phyloP scores from a whole-genome alignment of 192 early-diverging fungal genomes.

The Linderina pennispora region DNA sequence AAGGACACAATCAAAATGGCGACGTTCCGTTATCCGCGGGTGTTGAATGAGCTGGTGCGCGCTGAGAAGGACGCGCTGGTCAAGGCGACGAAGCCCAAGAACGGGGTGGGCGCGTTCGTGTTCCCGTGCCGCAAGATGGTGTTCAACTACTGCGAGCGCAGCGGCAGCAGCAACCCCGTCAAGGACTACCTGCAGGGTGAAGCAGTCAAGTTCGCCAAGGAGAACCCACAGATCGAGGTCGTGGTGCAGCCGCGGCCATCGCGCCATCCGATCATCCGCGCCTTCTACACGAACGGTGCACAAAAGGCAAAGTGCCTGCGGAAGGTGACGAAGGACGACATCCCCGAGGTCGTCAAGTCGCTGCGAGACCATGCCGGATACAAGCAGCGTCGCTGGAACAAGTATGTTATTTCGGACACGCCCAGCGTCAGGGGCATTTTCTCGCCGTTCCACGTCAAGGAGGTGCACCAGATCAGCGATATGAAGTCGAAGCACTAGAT shows the following conservation, averaged over 20 bases:
- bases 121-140: constrained; percentile 72
- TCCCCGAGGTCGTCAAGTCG: constrained; percentile 54
- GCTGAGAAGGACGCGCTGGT: constrained; percentile 26
- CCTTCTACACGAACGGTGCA: constrained; percentile 56
- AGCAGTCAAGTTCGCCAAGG: constrained; percentile 51
- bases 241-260: constrained; percentile 67
- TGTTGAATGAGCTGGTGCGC: constrained; percentile 30
- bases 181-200: constrained; percentile 67
- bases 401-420: constrained; percentile 69
- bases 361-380: constrained; percentile 62
- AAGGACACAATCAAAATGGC: too few species aligned
- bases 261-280: constrained; percentile 66
- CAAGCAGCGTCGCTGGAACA: constrained; percentile 55
- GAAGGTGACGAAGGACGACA: constrained; percentile 54
- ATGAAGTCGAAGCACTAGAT: constrained; percentile 7
- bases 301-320: constrained; percentile 56
- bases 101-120: constrained; percentile 70
- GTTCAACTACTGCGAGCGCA: constrained; percentile 79
- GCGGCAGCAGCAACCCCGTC: constrained; percentile 71
- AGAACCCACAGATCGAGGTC: constrained; percentile 75
- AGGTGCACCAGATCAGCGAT: constrained; percentile 54
- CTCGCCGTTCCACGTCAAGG: constrained; percentile 69
- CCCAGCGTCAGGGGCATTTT: constrained; percentile 76
- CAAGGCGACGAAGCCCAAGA: constrained; percentile 39
- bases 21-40: constrained; percentile 31